Evolutionary conservation across 1,284 basidiomycete genomes (phyloP), one percentile per base, ranked within the genome.

Genomic region (Irpex sp.): DNA sequence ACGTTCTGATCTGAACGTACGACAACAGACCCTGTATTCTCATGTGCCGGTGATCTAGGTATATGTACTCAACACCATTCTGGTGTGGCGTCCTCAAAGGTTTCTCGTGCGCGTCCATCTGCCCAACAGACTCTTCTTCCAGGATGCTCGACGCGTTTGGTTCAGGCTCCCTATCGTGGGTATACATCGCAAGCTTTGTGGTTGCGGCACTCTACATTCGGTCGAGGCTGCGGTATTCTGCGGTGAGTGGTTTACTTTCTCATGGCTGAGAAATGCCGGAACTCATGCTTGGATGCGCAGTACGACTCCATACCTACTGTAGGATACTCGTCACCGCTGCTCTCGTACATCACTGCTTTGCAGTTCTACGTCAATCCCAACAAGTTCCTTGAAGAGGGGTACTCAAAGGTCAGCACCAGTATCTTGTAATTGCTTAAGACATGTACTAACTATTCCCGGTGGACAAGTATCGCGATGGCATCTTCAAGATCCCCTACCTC

Each of bases 401-500:
- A 69, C 58, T 34, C 21, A 13, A 67, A 67, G 65, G 68, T 67
- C 26, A 15, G 59, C 47, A 13, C 15, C 8, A 13, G 51, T 52
- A 26, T 34, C 31, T 34, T 34, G 31, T 7, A 34, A 34, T 34
- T 34, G 31, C 31, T 34, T 7, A 6, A 34, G 31, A 6, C 31
- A 34, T 34, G 31, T 34, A 34, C 31, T 34, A 34, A 34, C 31
- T 34, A 34, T 34, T 34, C 31, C 1, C 31, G 31, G 6, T 34
- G 31, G 31, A 34, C 31, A 40, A 72, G 71, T 66, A 71, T 65
- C 65, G 68, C 57, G 69, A 67, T 31, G 59, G 67, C 8, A 67
- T 67, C 3, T 80, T 77, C 72, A 77, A 77, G 63, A 64, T 79
- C 5, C 69, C 76, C 0, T 60, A 69, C n/a, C 61, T 74, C 4